Evolutionary conservation across 371 early-diverging fungal species (phyloP).

Genomic region (Paramicrosporidium saccamoebae): DNA sequence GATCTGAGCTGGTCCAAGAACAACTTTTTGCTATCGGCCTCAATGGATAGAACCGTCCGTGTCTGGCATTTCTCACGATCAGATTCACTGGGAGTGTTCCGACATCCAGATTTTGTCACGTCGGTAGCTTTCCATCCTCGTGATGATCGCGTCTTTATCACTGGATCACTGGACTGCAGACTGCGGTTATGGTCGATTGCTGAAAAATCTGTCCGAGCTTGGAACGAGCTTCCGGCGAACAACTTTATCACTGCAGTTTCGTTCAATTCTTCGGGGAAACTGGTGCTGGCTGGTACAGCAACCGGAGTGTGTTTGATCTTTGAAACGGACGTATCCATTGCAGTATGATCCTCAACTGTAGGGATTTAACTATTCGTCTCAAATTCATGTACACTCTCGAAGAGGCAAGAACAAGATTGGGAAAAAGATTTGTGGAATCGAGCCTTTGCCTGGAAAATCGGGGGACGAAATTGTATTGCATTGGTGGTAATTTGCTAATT

Average conservation of each 20-base stretch:
- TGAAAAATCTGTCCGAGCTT: slow-evolving; percentile 27
- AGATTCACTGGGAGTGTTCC: slow-evolving; percentile 36
- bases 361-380: slow-evolving; percentile 38
- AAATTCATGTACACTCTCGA: slow-evolving; percentile 21
- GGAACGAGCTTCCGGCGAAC: slow-evolving; percentile 24
- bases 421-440: slow-evolving; percentile 33
- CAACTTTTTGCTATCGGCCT: slow-evolving; percentile 38
- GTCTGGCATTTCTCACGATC: slow-evolving; percentile 37
- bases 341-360: too few relatives aligned
- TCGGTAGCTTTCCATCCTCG: slow-evolving; percentile 42
- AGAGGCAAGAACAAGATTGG: slow-evolving; percentile 14
- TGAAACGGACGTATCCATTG: slow-evolving; percentile 25
- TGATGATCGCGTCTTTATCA: slow-evolving; percentile 41
- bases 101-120: slow-evolving; percentile 35
- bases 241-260: slow-evolving; percentile 35
- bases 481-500: slow-evolving; percentile 1
- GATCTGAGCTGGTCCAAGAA: slow-evolving; percentile 56
- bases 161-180: slow-evolving; percentile 41
- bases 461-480: neutral
- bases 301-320: slow-evolving; percentile 40
- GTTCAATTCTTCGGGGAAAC: slow-evolving; percentile 26
- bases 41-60: slow-evolving; percentile 48
- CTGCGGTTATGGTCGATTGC: slow-evolving; percentile 47
- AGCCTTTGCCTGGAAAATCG: too few relatives aligned
- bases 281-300: slow-evolving; percentile 34